A percentile compares a stretch with the other conserved stretches of the same genome.
Conservation (phyloP, 2,329 filamentous ascomycete genomes). For the Geosmithia flava region DNA sequence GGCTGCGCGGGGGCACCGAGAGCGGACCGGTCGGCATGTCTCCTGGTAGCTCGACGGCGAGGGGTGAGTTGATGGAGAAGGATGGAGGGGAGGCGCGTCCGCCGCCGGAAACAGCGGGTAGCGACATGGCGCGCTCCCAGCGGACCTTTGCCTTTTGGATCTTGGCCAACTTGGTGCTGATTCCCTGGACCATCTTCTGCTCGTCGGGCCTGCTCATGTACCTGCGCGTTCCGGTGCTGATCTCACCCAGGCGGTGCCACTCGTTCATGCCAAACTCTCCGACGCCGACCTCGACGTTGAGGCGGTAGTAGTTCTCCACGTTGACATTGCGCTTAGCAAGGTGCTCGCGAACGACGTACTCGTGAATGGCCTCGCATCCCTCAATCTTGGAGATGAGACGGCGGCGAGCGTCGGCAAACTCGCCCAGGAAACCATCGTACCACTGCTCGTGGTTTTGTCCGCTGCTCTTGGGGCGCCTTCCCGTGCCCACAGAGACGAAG, state of each 20-base stretch:
- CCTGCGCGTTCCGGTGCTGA: constrained; percentile 79
- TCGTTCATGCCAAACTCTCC: constrained; percentile 99
- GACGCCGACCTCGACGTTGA: constrained; percentile 95
- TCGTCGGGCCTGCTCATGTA: constrained; percentile 67
- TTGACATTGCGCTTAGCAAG: constrained; percentile 68
- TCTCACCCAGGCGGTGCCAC: constrained; percentile 87
- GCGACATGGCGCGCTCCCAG: constrained; percentile 32
- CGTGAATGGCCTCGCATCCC: constrained; percentile 83
- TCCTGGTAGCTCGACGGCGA: constrained; percentile 47
- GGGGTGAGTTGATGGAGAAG: constrained; percentile 27
- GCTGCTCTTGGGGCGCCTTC: constrained; percentile 56
- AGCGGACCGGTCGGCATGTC: constrained; percentile 31
- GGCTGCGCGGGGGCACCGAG: constrained; percentile 20
- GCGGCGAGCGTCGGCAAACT: constrained; percentile 80
- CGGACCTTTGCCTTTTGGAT: constrained; percentile 66
- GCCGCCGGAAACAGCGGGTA: constrained; percentile 9
- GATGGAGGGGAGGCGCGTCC: constrained; percentile 18
- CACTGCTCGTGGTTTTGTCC: constrained; percentile 66
- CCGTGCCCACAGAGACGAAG: constrained; percentile 89
- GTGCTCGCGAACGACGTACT: constrained; percentile 71
- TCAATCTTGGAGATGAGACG: constrained; percentile 87
- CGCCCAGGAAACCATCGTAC: constrained; percentile 90
- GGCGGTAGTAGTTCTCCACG: constrained; percentile 80
- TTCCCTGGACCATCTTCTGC: constrained; percentile 63
- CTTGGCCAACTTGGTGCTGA: constrained; percentile 71